These are phyloP conservation scores for Canna indica DNA, from an alignment of 176 grass and related monocot species.

Conservation along the genomic window DNA sequence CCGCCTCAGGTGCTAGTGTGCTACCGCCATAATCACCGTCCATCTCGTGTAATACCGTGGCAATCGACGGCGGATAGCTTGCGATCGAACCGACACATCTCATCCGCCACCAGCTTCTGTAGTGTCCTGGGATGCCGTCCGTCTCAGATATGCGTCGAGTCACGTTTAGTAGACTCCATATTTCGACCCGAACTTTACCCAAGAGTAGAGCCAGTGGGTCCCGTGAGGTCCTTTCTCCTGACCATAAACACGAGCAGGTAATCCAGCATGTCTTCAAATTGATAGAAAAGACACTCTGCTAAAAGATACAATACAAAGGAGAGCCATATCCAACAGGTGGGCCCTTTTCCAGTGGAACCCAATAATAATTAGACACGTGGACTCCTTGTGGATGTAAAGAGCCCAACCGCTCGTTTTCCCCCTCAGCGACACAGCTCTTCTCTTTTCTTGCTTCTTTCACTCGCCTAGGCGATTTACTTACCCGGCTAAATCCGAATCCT, in stretches of 20 bases:
- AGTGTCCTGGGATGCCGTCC: neutral
- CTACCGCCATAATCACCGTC: neutral
- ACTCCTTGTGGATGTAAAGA: neutral
- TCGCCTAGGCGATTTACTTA: neutral
- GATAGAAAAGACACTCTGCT: neutral
- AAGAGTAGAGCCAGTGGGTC: no score
- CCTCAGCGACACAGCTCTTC: neutral
- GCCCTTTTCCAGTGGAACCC: neutral
- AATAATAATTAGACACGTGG: neutral
- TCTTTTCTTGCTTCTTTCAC: neutral
- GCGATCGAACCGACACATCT: neutral
- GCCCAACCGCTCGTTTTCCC: neutral
- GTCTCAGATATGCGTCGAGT: no score
- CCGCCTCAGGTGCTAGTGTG: no score
- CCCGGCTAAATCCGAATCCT: neutral
- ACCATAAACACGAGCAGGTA: no score
- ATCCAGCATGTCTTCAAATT: no score
- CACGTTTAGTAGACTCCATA: no score
- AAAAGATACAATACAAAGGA: neutral
- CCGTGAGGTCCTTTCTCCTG: no score
- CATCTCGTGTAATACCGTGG: neutral
- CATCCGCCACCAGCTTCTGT: neutral
- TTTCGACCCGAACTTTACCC: no score
- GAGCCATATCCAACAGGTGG: neutral
- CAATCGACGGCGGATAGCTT: neutral